Evolutionary conservation across 73 alveolate genomes (phyloP), one percentile per base, ranked within the genome.

Genomic region (Paraurostyla sp.): DNA sequence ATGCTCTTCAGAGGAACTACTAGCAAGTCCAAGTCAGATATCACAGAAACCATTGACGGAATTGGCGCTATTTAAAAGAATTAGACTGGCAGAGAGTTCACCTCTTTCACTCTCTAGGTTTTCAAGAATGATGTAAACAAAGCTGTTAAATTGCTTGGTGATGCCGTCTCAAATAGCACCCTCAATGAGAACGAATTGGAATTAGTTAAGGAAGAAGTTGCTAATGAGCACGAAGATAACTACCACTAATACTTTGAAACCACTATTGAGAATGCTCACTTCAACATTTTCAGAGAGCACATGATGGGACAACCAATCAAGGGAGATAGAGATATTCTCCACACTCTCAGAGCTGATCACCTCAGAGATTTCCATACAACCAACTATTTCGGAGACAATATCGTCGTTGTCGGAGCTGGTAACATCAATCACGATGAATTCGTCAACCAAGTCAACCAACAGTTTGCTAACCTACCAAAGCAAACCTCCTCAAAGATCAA

Each of bases 321-420:
- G 83, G 98, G 98, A 75, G 95, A 92, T 60, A 86, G 95, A 68
- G 98, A 94, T 75, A 82, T 57, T 75, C 30, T 92, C 63, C 86
- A 80, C 30, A 63, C 81, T 63, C 71, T 94, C 59, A 89, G 83
- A 36, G 95, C 76, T 40, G 96, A 92, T 57, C 71, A 54, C 60
- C 85, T 95, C 45, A 78, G 90, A 76, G 83, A 85, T 16, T 93
- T 73, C 96, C 93, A 87, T 71, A 40, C 76, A 36, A 76, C 94
- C 45, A 63, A 89, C 88, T 92, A 92, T 76, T 84, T 71, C 59
- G 98, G 97, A 62, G 94, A 95, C 62, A 92, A 95, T 89, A 78
- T 95, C 50, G 95, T 95, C 36, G 93, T 95, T 41, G 94, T 92
- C 18, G 98, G 95, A 18, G 93, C 96, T 40, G 98, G 98, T 52